A percentile compares a stretch with the other conserved stretches of the same genome.
phyloP scores from a whole-genome alignment of 176 grass and related monocot genomes.

The Juncus effusus region DNA sequence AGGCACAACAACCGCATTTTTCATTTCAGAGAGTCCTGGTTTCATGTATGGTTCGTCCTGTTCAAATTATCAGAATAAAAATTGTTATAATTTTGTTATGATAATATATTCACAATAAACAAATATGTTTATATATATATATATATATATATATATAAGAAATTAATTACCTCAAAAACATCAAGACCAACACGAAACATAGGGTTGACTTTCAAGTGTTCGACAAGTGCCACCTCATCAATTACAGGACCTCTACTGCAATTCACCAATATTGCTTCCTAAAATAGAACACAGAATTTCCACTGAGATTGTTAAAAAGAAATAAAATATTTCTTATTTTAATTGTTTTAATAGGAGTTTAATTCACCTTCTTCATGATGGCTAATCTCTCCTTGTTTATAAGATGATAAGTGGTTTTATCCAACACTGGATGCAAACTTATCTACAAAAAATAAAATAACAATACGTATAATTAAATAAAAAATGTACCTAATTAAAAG shows the following conservation, averaged over 20 bases:
- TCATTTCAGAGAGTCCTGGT: conserved; percentile 77
- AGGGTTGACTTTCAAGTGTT: conserved; percentile 77
- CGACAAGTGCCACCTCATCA: conserved; percentile 71
- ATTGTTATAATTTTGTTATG: neutral
- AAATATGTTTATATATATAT: no score
- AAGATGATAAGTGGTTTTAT: conserved; percentile 98
- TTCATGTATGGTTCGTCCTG: conserved; percentile 96
- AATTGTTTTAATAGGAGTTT: neutral
- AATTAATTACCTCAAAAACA: conserved; percentile 64
- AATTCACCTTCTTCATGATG: conserved; percentile 87
- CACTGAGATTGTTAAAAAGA: neutral
- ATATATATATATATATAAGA: neutral
- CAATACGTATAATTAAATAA: neutral
- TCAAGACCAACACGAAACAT: conserved; percentile 96
- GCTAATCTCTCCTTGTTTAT: conserved; percentile 86
- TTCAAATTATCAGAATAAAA: conserved; percentile 1
- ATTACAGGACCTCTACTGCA: conserved; percentile 87
- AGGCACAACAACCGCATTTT: conserved; percentile 79
- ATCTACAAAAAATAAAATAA: conserved; percentile 39
- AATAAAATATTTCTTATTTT: neutral
- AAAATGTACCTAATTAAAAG: neutral
- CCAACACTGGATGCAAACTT: conserved; percentile 83
- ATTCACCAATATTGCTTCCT: conserved; percentile 90
- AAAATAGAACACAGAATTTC: conserved; percentile 14
- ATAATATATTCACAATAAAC: neutral